Percentiles rank a stretch among this genome's conserved stretches.
Evolutionary conservation across 805 yeast species (phyloP).

Genomic region (Starmerella khaoyaiensis): DNA sequence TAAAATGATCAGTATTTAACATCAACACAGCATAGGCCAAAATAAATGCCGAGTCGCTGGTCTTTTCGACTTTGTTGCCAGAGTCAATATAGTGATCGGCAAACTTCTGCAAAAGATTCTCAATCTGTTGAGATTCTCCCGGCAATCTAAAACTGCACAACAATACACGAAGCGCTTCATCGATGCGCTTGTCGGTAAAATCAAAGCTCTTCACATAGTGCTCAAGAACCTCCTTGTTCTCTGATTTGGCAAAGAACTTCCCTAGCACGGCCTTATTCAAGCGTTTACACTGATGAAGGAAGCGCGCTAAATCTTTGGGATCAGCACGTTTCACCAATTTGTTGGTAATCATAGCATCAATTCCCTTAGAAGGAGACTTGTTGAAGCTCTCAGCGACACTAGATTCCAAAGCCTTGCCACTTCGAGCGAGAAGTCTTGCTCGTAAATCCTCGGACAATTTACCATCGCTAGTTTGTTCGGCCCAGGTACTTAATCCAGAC

Average conservation of each 20-base stretch:
- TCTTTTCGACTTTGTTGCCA: constrained; percentile 39
- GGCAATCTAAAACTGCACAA: constrained; percentile 80
- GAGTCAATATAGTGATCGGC: constrained; percentile 60
- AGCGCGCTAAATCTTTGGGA: constrained; percentile 52
- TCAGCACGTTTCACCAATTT: constrained; percentile 44
- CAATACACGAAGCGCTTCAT: constrained; percentile 77
- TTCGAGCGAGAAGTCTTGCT: not conserved
- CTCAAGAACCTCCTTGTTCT: constrained; percentile 44
- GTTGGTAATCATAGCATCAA: constrained; percentile 47
- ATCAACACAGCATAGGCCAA: constrained; percentile 83
- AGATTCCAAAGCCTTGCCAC: constrained; percentile 57
- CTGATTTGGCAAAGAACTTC: constrained; percentile 67
- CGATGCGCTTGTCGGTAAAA: constrained; percentile 68
- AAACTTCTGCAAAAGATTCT: constrained; percentile 76
- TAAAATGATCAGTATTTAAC: constrained; percentile 88
- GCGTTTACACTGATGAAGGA: constrained; percentile 67
- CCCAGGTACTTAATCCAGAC: constrained; percentile 40
- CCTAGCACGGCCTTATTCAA: constrained; percentile 82
- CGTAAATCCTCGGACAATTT: not conserved
- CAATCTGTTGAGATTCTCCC: constrained; percentile 96
- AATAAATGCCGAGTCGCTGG: constrained; percentile 76
- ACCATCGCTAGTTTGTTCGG: not conserved
- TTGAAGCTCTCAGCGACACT: constrained; percentile 66
- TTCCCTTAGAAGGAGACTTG: constrained; percentile 63
- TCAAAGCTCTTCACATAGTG: constrained; percentile 61